A percentile compares a stretch with the other conserved stretches of the same genome.
Conservation (phyloP, 345 rosid species). For the Barbarea vulgaris region DNA sequence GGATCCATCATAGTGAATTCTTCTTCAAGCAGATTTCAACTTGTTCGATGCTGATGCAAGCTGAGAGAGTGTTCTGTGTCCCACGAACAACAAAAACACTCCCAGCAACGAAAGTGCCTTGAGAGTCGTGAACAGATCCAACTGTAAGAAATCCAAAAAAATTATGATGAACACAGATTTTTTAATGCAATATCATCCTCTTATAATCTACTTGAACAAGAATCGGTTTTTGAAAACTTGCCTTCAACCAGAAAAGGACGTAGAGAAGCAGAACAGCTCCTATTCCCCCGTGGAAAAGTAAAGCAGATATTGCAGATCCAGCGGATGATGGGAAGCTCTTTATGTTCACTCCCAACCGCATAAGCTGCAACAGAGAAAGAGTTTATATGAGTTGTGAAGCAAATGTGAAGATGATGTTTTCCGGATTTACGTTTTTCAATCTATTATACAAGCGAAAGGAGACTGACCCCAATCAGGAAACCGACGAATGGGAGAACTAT, state of each 20-base stretch:
- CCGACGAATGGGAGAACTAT: constrained; percentile 72
- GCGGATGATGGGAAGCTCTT: constrained; percentile 82
- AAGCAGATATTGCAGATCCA: constrained; percentile 63
- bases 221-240: constrained; percentile 25
- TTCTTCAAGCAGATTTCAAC: constrained; percentile 70
- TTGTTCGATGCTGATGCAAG: constrained; percentile 80
- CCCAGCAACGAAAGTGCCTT: constrained; percentile 80
- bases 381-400: background rate
- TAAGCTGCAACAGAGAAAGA: constrained; percentile 51
- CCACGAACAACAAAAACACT: constrained; percentile 74
- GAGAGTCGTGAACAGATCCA: constrained; percentile 92
- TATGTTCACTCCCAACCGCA: constrained; percentile 72
- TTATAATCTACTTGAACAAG: background rate
- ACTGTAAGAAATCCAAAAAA: constrained; percentile 45
- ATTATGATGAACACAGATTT: background rate
- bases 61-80: constrained; percentile 83
- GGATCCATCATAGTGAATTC: background rate
- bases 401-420: background rate
- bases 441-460: background rate
- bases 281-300: constrained; percentile 84
- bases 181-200: background rate
- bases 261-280: constrained; percentile 87
- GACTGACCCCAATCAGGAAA: constrained; percentile 88
- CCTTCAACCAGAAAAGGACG: constrained; percentile 96
- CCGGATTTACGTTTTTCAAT: background rate